These are phyloP conservation scores for Hypoxylon sp. DNA, from an alignment of 2,329 filamentous ascomycete species.

Conservation along the genomic window DNA sequence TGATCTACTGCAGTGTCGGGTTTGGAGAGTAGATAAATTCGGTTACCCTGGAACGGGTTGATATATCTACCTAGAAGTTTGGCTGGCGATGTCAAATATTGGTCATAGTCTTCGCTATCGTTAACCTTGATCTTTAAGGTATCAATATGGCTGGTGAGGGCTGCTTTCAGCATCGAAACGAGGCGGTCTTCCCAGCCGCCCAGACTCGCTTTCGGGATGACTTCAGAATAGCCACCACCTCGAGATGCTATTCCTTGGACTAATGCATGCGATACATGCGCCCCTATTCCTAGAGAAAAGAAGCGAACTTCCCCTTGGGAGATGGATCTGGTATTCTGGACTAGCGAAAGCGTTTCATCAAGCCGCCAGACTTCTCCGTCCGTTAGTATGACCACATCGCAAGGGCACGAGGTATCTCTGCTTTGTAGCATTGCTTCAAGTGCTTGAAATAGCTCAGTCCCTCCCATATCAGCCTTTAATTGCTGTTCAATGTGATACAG, in stretches of 20 bases:
- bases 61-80: slow-evolving; percentile 12
- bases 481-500: slow-evolving; percentile 47
- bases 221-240: slow-evolving; percentile 68
- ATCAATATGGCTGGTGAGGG: slow-evolving; percentile 27
- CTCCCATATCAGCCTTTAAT: slow-evolving; percentile 65
- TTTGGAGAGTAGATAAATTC: slow-evolving; percentile 35
- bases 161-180: slow-evolving; percentile 41
- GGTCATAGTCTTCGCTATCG: neutral
- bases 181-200: slow-evolving; percentile 38
- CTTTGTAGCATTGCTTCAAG: slow-evolving; percentile 62
- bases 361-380: slow-evolving; percentile 70
- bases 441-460: slow-evolving; percentile 67
- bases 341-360: slow-evolving; percentile 62
- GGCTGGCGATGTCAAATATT: slow-evolving; percentile 27
- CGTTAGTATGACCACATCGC: slow-evolving; percentile 69
- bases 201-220: slow-evolving; percentile 36
- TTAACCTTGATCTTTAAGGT: slow-evolving; percentile 22
- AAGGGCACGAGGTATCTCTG: slow-evolving; percentile 59
- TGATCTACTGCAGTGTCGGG: slow-evolving; percentile 2
- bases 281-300: slow-evolving; percentile 71
- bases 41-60: slow-evolving; percentile 28
- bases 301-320: slow-evolving; percentile 65
- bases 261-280: slow-evolving; percentile 67
- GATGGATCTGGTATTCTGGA: slow-evolving; percentile 60
- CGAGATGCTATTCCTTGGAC: slow-evolving; percentile 72